phyloP scores from a whole-genome alignment of 805 yeast species.

The Saccharomycopsis microspora region DNA sequence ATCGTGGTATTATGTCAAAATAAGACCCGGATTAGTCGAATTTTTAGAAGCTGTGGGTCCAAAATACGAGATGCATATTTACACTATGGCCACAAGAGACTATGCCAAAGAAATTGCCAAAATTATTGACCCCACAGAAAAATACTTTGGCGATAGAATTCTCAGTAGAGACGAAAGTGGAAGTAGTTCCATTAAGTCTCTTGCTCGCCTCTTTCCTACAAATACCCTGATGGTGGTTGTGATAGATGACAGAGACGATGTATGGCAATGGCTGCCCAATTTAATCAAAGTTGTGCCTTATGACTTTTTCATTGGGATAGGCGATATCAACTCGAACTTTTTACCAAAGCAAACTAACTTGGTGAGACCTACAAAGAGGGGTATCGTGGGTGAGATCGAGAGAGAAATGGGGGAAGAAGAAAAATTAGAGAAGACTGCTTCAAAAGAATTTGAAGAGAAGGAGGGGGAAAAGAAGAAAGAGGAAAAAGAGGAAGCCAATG shows the following conservation, averaged over 20 bases:
- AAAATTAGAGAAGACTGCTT: constrained; percentile 7
- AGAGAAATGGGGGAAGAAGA: constrained; percentile 25
- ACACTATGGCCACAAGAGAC: constrained; percentile 95
- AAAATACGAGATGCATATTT: constrained; percentile 81
- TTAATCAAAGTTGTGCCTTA: constrained; percentile 89
- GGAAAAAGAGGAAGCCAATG: not conserved
- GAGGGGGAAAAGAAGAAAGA: not conserved
- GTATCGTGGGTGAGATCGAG: constrained; percentile 45
- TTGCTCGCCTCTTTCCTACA: constrained; percentile 84
- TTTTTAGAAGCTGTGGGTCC: constrained; percentile 56
- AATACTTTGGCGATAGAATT: constrained; percentile 82
- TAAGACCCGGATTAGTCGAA: constrained; percentile 75
- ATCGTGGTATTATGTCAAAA: constrained; percentile 87
- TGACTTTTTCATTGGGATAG: constrained; percentile 93
- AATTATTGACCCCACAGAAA: constrained; percentile 83
- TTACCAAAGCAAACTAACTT: constrained; percentile 64
- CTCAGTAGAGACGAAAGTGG: constrained; percentile 93
- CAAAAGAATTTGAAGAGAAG: not conserved
- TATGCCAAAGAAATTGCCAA: constrained; percentile 85
- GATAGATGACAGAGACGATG: constrained; percentile 97
- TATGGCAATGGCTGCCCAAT: constrained; percentile 95
- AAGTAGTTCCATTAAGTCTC: constrained; percentile 75
- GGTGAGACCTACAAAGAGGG: constrained; percentile 53
- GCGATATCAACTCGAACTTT: constrained; percentile 90
- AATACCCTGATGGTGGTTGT: constrained; percentile 94